Percentiles rank a stretch among this genome's conserved stretches.
Evolutionary conservation across 257 asterid genomes (phyloP).

Genomic region (Scutellaria galericulata): DNA sequence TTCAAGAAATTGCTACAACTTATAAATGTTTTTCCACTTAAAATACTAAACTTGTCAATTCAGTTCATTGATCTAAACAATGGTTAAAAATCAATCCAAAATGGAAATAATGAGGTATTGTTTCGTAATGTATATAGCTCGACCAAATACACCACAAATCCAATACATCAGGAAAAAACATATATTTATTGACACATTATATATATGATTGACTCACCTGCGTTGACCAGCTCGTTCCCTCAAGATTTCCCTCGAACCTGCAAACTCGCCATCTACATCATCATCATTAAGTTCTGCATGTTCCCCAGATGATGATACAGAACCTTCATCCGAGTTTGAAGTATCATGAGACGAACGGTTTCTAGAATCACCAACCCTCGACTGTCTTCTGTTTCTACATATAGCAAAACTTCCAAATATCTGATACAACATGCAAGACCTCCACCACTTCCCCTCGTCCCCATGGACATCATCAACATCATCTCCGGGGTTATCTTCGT

Average conservation of each 20-base stretch:
- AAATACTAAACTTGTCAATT: slow-evolving; percentile 4
- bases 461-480: slow-evolving; percentile 61
- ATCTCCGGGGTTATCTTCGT: slow-evolving; percentile 67
- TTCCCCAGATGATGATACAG: slow-evolving; percentile 63
- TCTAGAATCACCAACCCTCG: slow-evolving; percentile 59
- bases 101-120: slow-evolving; percentile 12
- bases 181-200: background rate
- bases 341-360: slow-evolving; percentile 36
- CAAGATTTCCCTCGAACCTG: slow-evolving; percentile 46
- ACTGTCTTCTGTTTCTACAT: slow-evolving; percentile 70
- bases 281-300: slow-evolving; percentile 54
- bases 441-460: slow-evolving; percentile 75
- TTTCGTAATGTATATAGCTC: background rate
- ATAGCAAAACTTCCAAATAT: slow-evolving; percentile 65
- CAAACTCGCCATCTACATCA: slow-evolving; percentile 56
- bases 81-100: background rate
- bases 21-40: background rate
- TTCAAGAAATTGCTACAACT: background rate
- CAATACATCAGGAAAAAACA: background rate
- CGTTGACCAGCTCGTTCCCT: slow-evolving; percentile 57
- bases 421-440: slow-evolving; percentile 73
- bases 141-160: background rate
- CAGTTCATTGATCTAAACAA: background rate
- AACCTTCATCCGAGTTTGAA: slow-evolving; percentile 68
- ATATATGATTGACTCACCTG: slow-evolving; percentile 47